Conservation (phyloP, 2,329 filamentous ascomycete species). For the Aureobasidium sp. region DNA sequence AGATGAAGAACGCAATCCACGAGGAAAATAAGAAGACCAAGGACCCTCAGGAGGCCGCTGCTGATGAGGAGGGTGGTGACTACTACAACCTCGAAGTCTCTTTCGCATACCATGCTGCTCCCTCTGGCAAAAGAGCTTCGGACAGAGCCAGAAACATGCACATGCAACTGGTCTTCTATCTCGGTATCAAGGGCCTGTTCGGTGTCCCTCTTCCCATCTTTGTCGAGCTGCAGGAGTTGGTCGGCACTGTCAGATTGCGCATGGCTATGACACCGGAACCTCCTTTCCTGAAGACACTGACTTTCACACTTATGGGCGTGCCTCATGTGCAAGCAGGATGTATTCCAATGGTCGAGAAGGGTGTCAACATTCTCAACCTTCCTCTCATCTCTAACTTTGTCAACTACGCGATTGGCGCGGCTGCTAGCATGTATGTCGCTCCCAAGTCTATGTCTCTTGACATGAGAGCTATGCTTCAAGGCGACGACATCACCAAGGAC, state of each 20-base stretch:
- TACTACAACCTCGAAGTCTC: slow-evolving; percentile 91
- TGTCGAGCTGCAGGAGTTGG: slow-evolving; percentile 83
- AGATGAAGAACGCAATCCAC: slow-evolving; percentile 75
- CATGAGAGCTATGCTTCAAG: slow-evolving; percentile 80
- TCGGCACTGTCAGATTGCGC: slow-evolving; percentile 77
- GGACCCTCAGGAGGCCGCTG: slow-evolving; percentile 78
- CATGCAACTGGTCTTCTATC: slow-evolving; percentile 91
- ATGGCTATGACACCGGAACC: slow-evolving; percentile 83
- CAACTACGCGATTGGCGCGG: slow-evolving; percentile 85
- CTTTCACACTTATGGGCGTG: slow-evolving; percentile 88
- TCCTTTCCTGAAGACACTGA: slow-evolving; percentile 85
- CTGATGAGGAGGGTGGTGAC: slow-evolving; percentile 82
- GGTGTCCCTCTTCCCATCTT: slow-evolving; percentile 82
- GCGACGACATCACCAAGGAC: slow-evolving; percentile 87
- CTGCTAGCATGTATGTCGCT: slow-evolving; percentile 83
- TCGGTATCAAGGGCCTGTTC: slow-evolving; percentile 82
- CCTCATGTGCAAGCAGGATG: slow-evolving; percentile 87
- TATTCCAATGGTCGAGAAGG: slow-evolving; percentile 84
- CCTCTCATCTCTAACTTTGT: slow-evolving; percentile 77
- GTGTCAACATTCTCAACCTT: slow-evolving; percentile 72
- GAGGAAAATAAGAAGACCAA: slow-evolving; percentile 73
- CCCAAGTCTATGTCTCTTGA: slow-evolving; percentile 85
- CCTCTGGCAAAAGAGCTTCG: slow-evolving; percentile 60
- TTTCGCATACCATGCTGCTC: slow-evolving; percentile 84
- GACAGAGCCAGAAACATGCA: slow-evolving; percentile 92